phyloP scores from a whole-genome alignment of 2,329 filamentous ascomycete genomes.

The Fusarium fujikuroi region DNA sequence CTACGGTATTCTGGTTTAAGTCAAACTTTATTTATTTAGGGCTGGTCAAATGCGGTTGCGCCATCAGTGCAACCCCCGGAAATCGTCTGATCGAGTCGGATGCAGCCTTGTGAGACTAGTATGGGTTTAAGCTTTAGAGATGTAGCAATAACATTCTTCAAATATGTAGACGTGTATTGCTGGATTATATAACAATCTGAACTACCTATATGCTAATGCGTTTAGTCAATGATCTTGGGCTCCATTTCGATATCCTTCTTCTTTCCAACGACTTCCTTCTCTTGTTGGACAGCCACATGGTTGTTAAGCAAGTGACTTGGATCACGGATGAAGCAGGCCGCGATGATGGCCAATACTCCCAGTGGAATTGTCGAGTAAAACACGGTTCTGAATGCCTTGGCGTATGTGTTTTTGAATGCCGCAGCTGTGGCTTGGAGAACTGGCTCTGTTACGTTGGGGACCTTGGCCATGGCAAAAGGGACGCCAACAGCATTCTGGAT shows the following conservation, averaged over 20 bases:
- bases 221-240: not conserved
- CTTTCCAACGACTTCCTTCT: slow-evolving; percentile 9
- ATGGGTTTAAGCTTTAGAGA: not conserved
- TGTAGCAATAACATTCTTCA: not conserved
- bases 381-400: not conserved
- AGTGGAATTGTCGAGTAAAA: slow-evolving; percentile 9
- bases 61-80: not conserved
- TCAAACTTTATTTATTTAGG: not conserved
- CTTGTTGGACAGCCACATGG: slow-evolving; percentile 14
- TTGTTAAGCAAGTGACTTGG: slow-evolving; percentile 16
- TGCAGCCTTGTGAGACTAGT: not conserved
- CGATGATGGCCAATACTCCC: not conserved
- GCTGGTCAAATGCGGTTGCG: no score
- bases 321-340: slow-evolving; percentile 2
- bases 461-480: slow-evolving; percentile 11
- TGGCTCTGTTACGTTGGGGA: slow-evolving; percentile 7
- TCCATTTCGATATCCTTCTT: slow-evolving; percentile 10
- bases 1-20: not conserved
- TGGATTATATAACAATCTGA: not conserved
- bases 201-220: not conserved
- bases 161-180: not conserved
- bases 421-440: not conserved
- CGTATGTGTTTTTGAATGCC: slow-evolving; percentile 15
- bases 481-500: slow-evolving; percentile 14
- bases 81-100: not conserved